Conservation (phyloP, 805 yeast species). For the Ogataea trehaloabstinens region DNA sequence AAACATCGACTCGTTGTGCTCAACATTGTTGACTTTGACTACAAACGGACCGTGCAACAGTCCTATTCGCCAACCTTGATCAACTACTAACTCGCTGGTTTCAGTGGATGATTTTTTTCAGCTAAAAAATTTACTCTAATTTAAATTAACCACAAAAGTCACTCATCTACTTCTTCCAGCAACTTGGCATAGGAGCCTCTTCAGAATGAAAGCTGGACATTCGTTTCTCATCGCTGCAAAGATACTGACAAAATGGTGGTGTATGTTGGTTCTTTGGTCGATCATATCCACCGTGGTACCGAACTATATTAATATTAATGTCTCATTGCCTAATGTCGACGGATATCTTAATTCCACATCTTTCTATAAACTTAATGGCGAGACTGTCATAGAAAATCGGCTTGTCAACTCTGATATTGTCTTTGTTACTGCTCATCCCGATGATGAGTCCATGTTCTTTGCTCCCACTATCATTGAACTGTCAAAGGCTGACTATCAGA, state of each 20-base stretch:
- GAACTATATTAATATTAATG: neutral
- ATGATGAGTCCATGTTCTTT: constrained; percentile 97
- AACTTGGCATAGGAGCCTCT: too few species aligned
- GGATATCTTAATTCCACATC: constrained; percentile 19
- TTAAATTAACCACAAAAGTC: too few species aligned
- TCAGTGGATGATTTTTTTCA: too few species aligned
- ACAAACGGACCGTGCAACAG: too few species aligned
- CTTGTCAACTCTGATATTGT: constrained; percentile 26
- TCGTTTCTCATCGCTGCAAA: neutral
- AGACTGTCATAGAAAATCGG: constrained; percentile 13
- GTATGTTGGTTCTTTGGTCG: constrained; percentile 9
- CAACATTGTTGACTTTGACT: too few species aligned
- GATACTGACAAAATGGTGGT: constrained; percentile 5
- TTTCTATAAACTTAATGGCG: constrained; percentile 23
- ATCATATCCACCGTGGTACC: constrained; percentile 12
- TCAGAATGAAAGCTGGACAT: too few species aligned
- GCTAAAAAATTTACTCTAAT: too few species aligned
- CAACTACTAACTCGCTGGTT: too few species aligned
- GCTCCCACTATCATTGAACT: constrained; percentile 68
- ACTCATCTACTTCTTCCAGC: too few species aligned
- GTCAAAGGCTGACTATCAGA: constrained; percentile 44
- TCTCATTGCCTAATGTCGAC: constrained; percentile 10
- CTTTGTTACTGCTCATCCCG: constrained; percentile 86
- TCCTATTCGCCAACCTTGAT: too few species aligned
- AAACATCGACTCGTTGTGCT: too few species aligned